Percentiles rank a stretch among this genome's conserved stretches.
phyloP scores from a whole-genome alignment of 352 stramenopile species.

The Phytophthora quininea region DNA sequence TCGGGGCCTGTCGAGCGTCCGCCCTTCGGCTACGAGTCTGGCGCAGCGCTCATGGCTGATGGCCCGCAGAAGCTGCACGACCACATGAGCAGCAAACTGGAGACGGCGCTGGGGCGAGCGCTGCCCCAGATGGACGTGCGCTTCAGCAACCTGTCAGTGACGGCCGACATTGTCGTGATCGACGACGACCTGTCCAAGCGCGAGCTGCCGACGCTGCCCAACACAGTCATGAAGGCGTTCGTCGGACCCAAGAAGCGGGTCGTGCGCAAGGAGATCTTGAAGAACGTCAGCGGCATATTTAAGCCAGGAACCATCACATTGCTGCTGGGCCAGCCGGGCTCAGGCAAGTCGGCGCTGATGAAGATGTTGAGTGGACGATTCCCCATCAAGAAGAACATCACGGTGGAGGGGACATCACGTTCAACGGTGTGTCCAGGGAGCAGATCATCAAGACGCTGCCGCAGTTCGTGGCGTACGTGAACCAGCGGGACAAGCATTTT shows the following conservation, averaged over 20 bases:
- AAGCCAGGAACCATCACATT: background rate
- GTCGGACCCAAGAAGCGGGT: slow-evolving; percentile 1
- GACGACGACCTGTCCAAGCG: background rate
- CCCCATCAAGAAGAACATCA: slow-evolving; percentile 1
- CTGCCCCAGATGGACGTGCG: background rate
- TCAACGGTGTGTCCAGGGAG: background rate
- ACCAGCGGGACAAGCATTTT: slow-evolving; percentile 5
- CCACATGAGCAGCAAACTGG: slow-evolving; percentile 2
- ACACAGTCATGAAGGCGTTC: slow-evolving; percentile 2
- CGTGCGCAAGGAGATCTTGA: slow-evolving; percentile 2
- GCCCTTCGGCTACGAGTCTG: slow-evolving; percentile 1
- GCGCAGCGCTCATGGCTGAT: background rate
- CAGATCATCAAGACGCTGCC: background rate
- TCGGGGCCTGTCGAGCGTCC: background rate
- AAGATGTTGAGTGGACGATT: slow-evolving; percentile 2
- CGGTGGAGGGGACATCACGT: slow-evolving; percentile 1
- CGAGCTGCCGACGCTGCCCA: slow-evolving; percentile 1
- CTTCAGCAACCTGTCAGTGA: background rate
- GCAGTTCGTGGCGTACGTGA: slow-evolving; percentile 4
- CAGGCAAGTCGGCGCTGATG: background rate
- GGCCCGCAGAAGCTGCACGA: background rate
- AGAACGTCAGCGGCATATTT: background rate
- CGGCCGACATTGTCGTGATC: slow-evolving; percentile 3
- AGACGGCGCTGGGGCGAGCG: background rate
- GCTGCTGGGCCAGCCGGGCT: background rate